Base-by-base conservation (phyloP, 805 yeast genomes). In the Naumovozyma baii region DNA sequence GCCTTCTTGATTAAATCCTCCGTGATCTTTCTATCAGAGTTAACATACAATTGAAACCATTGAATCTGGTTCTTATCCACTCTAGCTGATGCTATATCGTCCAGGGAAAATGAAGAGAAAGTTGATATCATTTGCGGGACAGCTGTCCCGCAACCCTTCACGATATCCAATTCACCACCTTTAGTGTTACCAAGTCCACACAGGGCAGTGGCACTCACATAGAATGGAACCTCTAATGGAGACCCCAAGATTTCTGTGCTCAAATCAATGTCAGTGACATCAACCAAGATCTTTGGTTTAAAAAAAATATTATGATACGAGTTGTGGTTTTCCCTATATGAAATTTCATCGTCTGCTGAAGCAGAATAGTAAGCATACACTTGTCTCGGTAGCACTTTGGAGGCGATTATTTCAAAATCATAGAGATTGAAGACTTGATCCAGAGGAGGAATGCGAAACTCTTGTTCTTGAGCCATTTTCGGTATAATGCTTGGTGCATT, bases 31-130 rank as follows among this genome's bases (percentile, higher is more conserved):
- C 92, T 70, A 59, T 85, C 87, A n/a, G 78, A 66, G 51, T 83
- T 83, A 36, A 86, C 92, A 54, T 87, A 87, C 34, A 87, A 67
- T 62, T 87, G 96, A 59, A 78, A 77, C 96, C 96, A 87, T 56
- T 83, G 88, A 7, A 80, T 70, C 57, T 87, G 95, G 5, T 51
- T 50, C 31, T 68, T 69, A n/a, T 74, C 76, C 1, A 62, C 62
- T 18, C 81, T 78, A 5, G 80, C 83, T 42, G 74, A 84, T 3
- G 80, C 75, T 45, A 87, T 83, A 56, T 87, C 96, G 48, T 86
- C 90, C 48, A 85, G 71, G 2, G 95, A 77, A 56, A 85, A 83
- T 4, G 94, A 83, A 1, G 96, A 88, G 49, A 86, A 68, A 2
- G 95, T 87, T 4, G 96, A 87, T 41, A 88, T 79, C 97, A 88